Evolutionary conservation across 768 basidiomycete genomes (phyloP), one percentile per base, ranked within the genome.

Genomic region (Trametes cubensis): DNA sequence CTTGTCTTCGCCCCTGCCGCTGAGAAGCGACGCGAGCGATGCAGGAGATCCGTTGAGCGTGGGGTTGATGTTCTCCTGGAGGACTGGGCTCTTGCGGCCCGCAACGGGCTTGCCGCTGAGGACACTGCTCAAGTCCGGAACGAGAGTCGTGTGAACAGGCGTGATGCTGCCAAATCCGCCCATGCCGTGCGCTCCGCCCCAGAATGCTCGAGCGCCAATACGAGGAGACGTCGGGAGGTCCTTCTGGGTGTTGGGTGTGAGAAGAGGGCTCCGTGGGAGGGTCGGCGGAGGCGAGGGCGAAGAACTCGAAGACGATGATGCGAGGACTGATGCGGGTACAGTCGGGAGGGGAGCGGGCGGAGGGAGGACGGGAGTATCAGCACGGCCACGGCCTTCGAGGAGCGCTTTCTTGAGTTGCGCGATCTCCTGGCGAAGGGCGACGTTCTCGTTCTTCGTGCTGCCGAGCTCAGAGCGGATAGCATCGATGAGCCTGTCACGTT

Each of bases 401-500:
- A 94, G 81, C 25, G 87, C 83, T 56, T 83, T 85, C 77, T 94
- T 93, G 68, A 94, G 81, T 3, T 86, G 78, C 0, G 81, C 75
- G 52, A 94, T 86, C 74, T 93, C 92, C 67, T 90, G 85, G 0
- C 90, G 81, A 28, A 97, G 79, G 4, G 92, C 94, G 18, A 82
- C 74, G 72, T 96, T 96, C 78, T 98, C 95, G 2, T 83, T 85
- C 71, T 84, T 84, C 23, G 86, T 87, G 0, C 84, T 83, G 40
- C 90, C 90, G 20, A 97, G 84, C 72, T 98, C 93, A 15, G 85
- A 78, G 53, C 90, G 86, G 74, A 95, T 92, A 34, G 89, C 89
- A 64, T 92, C 90, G 65, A 99, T 89, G 63, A 98, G 84, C 20
- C 85, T 81, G 78, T 99, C 96, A 26, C 96, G 86, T 71, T 95